A percentile compares a stretch with the other conserved stretches of the same genome.
phyloP scores from a whole-genome alignment of 176 grass and related monocot species.

The Hsuehochloa calcarea region DNA sequence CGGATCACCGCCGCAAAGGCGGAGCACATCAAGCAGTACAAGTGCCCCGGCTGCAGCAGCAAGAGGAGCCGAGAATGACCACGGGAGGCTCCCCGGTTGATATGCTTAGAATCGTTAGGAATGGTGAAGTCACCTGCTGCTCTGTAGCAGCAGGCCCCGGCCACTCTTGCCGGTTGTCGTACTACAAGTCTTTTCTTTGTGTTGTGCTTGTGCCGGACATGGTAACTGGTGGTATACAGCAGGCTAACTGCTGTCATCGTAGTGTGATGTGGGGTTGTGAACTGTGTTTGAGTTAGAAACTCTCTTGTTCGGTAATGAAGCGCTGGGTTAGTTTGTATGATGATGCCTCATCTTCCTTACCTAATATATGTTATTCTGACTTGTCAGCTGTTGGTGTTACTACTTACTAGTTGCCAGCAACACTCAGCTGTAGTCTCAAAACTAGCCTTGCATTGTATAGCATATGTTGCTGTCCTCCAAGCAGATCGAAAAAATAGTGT shows the following conservation, averaged over 20 bases:
- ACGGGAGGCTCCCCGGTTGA: background rate
- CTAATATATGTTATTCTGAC: background rate
- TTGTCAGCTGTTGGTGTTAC: background rate
- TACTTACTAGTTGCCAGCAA: background rate
- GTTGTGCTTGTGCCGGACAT: conserved; percentile 27
- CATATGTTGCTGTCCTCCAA: background rate
- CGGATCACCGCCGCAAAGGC: conserved; percentile 78
- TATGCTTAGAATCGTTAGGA: conserved; percentile 39
- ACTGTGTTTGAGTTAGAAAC: conserved; percentile 4
- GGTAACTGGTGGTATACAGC: conserved; percentile 40
- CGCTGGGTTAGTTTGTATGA: conserved; percentile 32
- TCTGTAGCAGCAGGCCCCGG: background rate
- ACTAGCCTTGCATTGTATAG: background rate
- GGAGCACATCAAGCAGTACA: conserved; percentile 87
- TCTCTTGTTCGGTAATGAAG: conserved; percentile 27
- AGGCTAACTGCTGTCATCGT: conserved; percentile 39
- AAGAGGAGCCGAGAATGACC: conserved; percentile 69
- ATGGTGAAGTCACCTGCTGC: conserved; percentile 28
- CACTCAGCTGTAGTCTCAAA: background rate
- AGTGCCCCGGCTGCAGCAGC: conserved; percentile 71
- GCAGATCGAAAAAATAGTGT: background rate
- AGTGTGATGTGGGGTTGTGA: conserved; percentile 18
- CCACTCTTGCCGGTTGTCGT: conserved; percentile 16
- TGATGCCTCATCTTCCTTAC: background rate
- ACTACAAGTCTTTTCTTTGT: background rate